These are phyloP conservation scores for Peronospora belbahrii DNA, from an alignment of 352 stramenopile genomes.

Conservation along the genomic window DNA sequence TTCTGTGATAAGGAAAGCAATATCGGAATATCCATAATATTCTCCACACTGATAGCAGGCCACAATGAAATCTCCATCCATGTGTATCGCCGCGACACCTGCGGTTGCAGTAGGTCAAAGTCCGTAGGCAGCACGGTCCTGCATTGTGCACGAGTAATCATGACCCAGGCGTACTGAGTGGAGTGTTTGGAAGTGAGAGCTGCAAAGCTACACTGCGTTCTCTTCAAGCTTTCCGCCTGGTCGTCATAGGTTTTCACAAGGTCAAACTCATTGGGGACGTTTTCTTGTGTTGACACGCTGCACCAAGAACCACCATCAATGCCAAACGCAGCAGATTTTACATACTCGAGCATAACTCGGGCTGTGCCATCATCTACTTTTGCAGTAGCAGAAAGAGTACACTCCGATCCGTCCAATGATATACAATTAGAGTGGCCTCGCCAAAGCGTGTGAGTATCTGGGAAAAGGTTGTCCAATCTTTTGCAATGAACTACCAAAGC, in stretches of 20 bases:
- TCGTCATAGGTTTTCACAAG: constrained; percentile 32
- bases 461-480: constrained; percentile 7
- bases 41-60: constrained; percentile 35
- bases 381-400: constrained; percentile 9
- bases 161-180: constrained; percentile 32
- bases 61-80: constrained; percentile 49
- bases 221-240: constrained; percentile 8
- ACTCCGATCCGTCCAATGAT: constrained; percentile 24
- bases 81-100: constrained; percentile 34
- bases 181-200: constrained; percentile 7
- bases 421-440: constrained; percentile 22
- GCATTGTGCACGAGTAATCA: constrained; percentile 27
- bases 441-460: background rate
- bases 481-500: constrained; percentile 2
- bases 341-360: constrained; percentile 31
- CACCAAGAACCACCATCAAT: constrained; percentile 27
- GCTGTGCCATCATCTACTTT: background rate
- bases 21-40: constrained; percentile 27
- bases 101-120: constrained; percentile 33
- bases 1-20: constrained; percentile 33
- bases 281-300: constrained; percentile 9
- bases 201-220: constrained; percentile 22
- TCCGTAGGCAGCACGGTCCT: constrained; percentile 39
- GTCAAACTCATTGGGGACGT: constrained; percentile 40
- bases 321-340: constrained; percentile 23